Evolutionary conservation across 208 protist genomes (phyloP), one percentile per base, ranked within the genome.

Genomic region (Leishmania gerbilli): DNA sequence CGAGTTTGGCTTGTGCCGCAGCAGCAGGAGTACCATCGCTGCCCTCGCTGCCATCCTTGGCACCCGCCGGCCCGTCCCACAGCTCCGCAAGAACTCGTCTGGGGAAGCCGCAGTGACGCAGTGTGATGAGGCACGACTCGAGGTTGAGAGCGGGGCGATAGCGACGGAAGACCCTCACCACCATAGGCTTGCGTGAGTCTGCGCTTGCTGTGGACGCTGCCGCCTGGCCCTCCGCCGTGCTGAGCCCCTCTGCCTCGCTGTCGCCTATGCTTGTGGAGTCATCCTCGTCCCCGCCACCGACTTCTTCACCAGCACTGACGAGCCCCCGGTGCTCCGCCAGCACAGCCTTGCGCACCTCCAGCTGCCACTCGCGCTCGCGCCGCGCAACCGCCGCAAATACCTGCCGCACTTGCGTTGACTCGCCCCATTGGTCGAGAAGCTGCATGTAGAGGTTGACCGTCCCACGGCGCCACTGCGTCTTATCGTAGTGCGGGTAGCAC

Each of bases 361-460:
- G 65, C 37, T 86, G 83, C 24, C 31, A 53, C 13, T 55, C 49
- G 15, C 58, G 58, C 56, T 93, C 91, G 15, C 84, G 80, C 47
- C 80, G 65, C 27, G 86, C 85, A 1, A 90, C 74, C 5, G 72
- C 37, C 8, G 64, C 71, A 49, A 94, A 90, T 17, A 94, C 87
- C 34, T 87, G 80, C n/a, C 80, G 83, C 68, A 96, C 40, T 40
- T 92, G 81, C 37, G 84, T 72, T 17, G 72, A 67, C 74, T 88
- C 62, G 0, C 87, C 67, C 92, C 92, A 96, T 56, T 90, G 84
- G 51, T 88, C 65, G 17, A 96, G 83, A 49, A 92, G 87, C 3
- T 78, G 74, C 49, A 96, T 11, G 76, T 88, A 93, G 19, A 88
- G 51, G 56, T 91, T 88, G 5, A 92, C 87, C 21, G 92, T 91